Evolutionary conservation across 75 land plant genomes (phyloP), one percentile per base, ranked within the genome.

Genomic region (Cupressus sempervirens): DNA sequence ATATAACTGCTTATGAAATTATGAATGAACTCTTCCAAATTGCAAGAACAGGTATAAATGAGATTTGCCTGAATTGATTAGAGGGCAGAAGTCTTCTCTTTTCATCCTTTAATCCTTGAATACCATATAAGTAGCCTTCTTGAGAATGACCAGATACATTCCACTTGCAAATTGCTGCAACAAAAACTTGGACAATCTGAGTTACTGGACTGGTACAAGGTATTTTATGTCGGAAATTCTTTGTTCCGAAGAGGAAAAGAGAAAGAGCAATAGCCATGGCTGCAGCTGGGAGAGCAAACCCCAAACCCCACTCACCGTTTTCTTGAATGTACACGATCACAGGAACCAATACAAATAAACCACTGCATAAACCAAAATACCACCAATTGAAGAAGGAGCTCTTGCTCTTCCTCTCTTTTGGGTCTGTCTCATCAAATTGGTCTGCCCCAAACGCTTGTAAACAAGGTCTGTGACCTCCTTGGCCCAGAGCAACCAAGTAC

Each of bases 341-440:
- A 20, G 87, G 35, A 29, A 84, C 62, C 54, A 65, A 65, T 9
- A 87, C 23, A 43, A 85, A 10, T 15, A 58, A 35, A 26, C 86
- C 87, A 53, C n/a, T 36, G 11, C 32, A 30, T 12, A 58, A 11
- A 18, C 56, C 88, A 84, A 84, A 85, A 70, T 90, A 89, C 80
- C 91, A 91, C 88, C 88, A 87, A 43, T 87, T 87, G 86, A 87
- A 87, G 70, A 87, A 87, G 1, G 88, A 84, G 26, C 79, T 48
- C 86, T 41, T 87, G 8, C 30, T 18, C 62, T 35, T 85, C 81
- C 86, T 48, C 40, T 45, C 81, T 12, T 8, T 11, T 14, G 30
- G 34, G 45, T 76, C 32, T 48, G 32, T 8, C 8, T 86, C 86
- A 84, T 86, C 86, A 82, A 86, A 86, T 48, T 86, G 87, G 41